Conservation (phyloP, 1,284 basidiomycete species). For the Pseudozyma tsukubaensis region DNA sequence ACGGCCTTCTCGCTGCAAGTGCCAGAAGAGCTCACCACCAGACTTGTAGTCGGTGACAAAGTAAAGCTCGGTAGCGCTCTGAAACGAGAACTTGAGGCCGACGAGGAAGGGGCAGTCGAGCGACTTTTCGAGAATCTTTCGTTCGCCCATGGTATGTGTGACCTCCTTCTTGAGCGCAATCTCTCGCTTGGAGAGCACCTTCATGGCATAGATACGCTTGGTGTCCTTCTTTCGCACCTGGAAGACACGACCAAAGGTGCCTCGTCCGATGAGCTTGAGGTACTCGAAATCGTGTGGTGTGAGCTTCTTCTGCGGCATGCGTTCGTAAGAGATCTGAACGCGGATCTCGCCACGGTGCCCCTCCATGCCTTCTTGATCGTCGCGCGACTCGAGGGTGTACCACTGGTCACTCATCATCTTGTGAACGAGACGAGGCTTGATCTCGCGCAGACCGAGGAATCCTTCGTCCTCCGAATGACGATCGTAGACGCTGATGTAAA, state of each 20-base stretch:
- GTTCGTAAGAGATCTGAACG: constrained; percentile 90
- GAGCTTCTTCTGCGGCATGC: constrained; percentile 64
- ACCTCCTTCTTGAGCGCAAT: constrained; percentile 99
- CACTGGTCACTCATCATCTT: constrained; percentile 96
- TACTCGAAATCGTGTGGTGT: constrained; percentile 87
- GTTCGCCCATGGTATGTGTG: constrained; percentile 98
- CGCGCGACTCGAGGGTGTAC: constrained; percentile 79
- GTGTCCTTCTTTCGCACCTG: constrained; percentile 98
- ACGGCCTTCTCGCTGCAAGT: constrained; percentile 93
- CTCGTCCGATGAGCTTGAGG: constrained; percentile 96
- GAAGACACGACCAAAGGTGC: constrained; percentile 96
- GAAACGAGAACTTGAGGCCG: constrained; percentile 98
- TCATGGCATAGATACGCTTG: constrained; percentile 99
- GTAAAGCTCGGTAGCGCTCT: constrained; percentile 94
- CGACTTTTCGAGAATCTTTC: constrained; percentile 95
- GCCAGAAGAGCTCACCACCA: constrained; percentile 96
- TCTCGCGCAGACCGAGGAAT: constrained; percentile 90
- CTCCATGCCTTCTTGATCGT: constrained; percentile 51
- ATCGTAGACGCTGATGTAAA: constrained; percentile 93
- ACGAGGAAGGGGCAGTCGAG: constrained; percentile 96
- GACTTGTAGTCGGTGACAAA: constrained; percentile 99
- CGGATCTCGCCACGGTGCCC: constrained; percentile 81
- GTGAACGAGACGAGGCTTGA: constrained; percentile 88
- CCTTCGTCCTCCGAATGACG: constrained; percentile 83
- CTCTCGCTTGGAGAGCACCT: constrained; percentile 97